A percentile compares a stretch with the other conserved stretches of the same genome.
These are phyloP conservation scores for Solanum chmielewskii DNA, from an alignment of 257 asterid genomes.

Conservation along the genomic window DNA sequence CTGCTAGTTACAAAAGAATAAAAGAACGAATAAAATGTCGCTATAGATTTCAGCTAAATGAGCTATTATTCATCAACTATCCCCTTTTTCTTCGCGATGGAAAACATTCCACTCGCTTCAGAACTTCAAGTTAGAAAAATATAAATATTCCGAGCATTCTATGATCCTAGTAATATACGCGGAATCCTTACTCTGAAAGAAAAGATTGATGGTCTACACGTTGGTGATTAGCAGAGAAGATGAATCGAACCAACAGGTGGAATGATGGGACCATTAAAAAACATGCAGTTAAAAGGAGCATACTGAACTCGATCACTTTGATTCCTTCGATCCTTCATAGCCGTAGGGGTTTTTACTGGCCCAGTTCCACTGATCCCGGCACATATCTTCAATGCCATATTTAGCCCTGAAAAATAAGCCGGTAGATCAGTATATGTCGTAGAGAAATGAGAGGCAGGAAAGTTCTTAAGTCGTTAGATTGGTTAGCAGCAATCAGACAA, in stretches of 20 bases:
- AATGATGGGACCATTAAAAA: neutral
- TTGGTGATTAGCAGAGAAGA: neutral
- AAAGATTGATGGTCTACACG: neutral
- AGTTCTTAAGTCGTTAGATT: neutral
- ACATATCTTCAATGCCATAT: slow-evolving; percentile 78
- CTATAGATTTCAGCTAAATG: neutral
- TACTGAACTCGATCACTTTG: neutral
- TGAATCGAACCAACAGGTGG: neutral
- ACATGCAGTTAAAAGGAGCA: neutral
- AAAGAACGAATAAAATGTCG: neutral
- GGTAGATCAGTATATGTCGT: neutral
- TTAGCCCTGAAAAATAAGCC: slow-evolving; percentile 49
- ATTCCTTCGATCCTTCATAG: slow-evolving; percentile 19
- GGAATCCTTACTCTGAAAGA: neutral
- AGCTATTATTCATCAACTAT: neutral
- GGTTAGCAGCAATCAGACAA: neutral
- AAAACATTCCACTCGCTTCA: neutral
- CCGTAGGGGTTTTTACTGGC: slow-evolving; percentile 98
- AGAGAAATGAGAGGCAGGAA: neutral
- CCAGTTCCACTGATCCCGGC: slow-evolving; percentile 98
- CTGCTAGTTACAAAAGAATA: neutral
- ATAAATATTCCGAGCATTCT: neutral
- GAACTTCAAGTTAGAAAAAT: neutral
- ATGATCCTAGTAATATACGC: neutral
- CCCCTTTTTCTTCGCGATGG: neutral